Percentiles rank a stretch among this genome's conserved stretches.
Evolutionary conservation across 106 monocot genomes (phyloP).

Genomic region (Apostasia ramifera): DNA sequence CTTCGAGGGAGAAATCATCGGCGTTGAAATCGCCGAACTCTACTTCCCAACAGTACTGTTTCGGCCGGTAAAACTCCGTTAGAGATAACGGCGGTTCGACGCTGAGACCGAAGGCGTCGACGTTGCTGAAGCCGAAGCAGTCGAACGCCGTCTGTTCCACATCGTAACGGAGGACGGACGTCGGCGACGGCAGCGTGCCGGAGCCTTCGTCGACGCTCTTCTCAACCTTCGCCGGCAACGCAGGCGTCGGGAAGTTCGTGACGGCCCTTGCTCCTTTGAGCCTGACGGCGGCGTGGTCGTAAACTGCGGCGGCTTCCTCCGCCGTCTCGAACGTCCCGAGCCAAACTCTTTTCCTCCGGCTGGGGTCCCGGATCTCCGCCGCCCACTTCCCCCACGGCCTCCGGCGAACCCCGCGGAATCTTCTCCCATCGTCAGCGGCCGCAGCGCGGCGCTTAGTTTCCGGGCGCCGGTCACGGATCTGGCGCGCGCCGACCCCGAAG

Average conservation of each 20-base stretch:
- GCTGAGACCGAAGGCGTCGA: slow-evolving; percentile 16
- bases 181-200: slow-evolving; percentile 4
- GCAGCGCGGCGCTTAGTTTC: not conserved
- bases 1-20: slow-evolving; percentile 13
- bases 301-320: slow-evolving; percentile 9
- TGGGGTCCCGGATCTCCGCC: slow-evolving; percentile 43
- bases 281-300: slow-evolving; percentile 18
- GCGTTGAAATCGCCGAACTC: slow-evolving; percentile 18
- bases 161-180: slow-evolving; percentile 11
- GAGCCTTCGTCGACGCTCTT: not conserved
- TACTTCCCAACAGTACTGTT: slow-evolving; percentile 1
- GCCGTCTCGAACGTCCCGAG: slow-evolving; percentile 15
- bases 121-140: slow-evolving; percentile 10
- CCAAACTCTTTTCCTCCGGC: slow-evolving; percentile 6
- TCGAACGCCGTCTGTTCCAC: slow-evolving; percentile 10
- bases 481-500: not conserved
- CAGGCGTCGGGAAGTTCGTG: slow-evolving; percentile 9
- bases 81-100: slow-evolving; percentile 14
- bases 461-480: not conserved
- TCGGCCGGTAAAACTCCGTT: slow-evolving; percentile 8
- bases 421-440: not conserved
- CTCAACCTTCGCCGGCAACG: not conserved
- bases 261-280: slow-evolving; percentile 7
- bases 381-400: slow-evolving; percentile 40
- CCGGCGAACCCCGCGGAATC: slow-evolving; percentile 15